Percentiles rank a stretch among this genome's conserved stretches.
phyloP scores from a whole-genome alignment of 2,329 filamentous ascomycete species.

The Fusarium secorum region DNA sequence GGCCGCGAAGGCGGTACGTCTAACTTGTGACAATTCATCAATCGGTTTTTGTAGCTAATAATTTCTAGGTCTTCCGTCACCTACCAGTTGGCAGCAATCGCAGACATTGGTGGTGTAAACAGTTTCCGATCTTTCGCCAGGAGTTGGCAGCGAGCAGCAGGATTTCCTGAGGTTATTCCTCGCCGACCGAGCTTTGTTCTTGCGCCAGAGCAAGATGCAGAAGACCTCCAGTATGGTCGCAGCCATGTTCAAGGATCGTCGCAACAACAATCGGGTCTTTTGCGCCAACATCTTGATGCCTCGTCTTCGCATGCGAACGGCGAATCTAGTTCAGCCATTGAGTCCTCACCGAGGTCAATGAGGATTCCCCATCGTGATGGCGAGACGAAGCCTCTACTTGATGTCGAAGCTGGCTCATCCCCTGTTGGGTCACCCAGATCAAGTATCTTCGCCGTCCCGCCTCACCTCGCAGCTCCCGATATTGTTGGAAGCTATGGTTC shows the following conservation, averaged over 20 bases:
- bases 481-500: constrained; percentile 76
- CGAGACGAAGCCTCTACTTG: constrained; percentile 58
- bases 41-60: not conserved
- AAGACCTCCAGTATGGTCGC: constrained; percentile 52
- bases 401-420: constrained; percentile 52
- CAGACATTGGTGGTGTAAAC: constrained; percentile 87
- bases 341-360: constrained; percentile 18
- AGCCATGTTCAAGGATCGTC: constrained; percentile 50
- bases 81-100: constrained; percentile 63
- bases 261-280: constrained; percentile 53
- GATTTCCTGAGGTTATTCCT: constrained; percentile 86
- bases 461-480: constrained; percentile 71
- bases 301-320: constrained; percentile 33
- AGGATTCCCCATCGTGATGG: constrained; percentile 49
- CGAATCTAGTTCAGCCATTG: constrained; percentile 36
- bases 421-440: constrained; percentile 43
- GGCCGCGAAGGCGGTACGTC: constrained; percentile 46
- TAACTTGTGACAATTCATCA: not conserved
- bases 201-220: constrained; percentile 57
- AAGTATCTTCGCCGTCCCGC: constrained; percentile 64
- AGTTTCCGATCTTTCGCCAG: constrained; percentile 92
- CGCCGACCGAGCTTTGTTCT: constrained; percentile 78
- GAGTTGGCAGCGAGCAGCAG: constrained; percentile 90
- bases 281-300: constrained; percentile 61
- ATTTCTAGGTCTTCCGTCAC: constrained; percentile 64